phyloP scores from a whole-genome alignment of 108 stramenopile genomes.

The Conticribra weissflogii region DNA sequence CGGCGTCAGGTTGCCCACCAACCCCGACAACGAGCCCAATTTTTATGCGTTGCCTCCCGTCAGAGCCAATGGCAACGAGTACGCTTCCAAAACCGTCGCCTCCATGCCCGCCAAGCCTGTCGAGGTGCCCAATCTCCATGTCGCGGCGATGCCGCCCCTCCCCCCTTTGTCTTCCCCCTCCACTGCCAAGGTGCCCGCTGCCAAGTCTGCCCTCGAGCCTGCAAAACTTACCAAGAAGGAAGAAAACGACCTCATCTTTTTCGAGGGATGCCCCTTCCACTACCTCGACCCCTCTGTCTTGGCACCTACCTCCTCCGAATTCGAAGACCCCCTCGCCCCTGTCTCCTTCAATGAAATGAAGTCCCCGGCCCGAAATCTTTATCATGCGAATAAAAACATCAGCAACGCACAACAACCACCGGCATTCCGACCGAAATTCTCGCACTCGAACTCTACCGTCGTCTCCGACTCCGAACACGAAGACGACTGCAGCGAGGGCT shows the following conservation, averaged over 20 bases:
- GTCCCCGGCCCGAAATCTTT: no score
- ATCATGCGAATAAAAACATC: no score
- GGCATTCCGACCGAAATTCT: constrained; percentile 3
- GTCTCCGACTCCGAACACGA: constrained; percentile 36
- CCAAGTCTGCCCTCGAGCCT: not conserved
- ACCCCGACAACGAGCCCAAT: constrained; percentile 85
- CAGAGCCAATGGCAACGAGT: constrained; percentile 10
- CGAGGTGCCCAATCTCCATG: constrained; percentile 3
- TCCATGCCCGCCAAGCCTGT: constrained; percentile 5
- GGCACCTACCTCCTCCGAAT: constrained; percentile 4
- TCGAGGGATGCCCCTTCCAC: constrained; percentile 58
- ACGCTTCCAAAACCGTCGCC: no score
- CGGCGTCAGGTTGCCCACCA: constrained; percentile 67
- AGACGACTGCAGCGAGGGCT: constrained; percentile 8
- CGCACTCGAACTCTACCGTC: constrained; percentile 17
- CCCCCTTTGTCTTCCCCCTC: constrained; percentile 10
- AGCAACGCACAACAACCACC: no score
- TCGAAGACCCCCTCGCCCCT: constrained; percentile 7
- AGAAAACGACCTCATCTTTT: constrained; percentile 41
- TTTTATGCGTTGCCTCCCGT: constrained; percentile 78
- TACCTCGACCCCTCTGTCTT: constrained; percentile 44
- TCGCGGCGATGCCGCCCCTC: constrained; percentile 12
- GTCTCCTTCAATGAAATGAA: no score
- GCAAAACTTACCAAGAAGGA: not conserved
- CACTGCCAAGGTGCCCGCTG: not conserved